Conservation (phyloP, 2,329 filamentous ascomycete species). For the Biscogniauxia mediterranea region DNA sequence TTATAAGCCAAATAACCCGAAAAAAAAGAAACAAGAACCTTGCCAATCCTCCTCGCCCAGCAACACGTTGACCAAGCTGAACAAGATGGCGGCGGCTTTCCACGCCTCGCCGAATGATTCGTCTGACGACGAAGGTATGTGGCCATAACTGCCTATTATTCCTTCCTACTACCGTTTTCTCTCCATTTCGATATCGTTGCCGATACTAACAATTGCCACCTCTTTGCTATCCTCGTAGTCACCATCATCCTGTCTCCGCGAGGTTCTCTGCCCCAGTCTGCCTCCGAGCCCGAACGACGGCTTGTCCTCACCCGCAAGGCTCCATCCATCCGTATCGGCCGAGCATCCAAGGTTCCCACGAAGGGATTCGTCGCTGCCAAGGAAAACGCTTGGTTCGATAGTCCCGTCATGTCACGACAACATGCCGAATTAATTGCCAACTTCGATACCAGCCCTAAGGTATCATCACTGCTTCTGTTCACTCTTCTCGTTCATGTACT, state of each 20-base stretch:
- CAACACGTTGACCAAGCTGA: neutral
- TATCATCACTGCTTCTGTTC: constrained; percentile 25
- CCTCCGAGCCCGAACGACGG: constrained; percentile 23
- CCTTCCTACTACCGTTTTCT: too few species aligned
- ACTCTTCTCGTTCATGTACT: neutral
- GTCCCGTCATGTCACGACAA: constrained; percentile 67
- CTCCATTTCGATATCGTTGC: neutral
- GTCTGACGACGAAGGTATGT: neutral
- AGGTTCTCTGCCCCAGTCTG: neutral
- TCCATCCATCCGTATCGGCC: constrained; percentile 37
- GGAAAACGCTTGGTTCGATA: constrained; percentile 67
- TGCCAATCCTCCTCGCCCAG: too few species aligned
- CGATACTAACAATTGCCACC: constrained; percentile 15
- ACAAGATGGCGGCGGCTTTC: neutral
- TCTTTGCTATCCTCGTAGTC: constrained; percentile 13
- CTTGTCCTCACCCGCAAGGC: constrained; percentile 29
- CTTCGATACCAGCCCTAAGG: constrained; percentile 38
- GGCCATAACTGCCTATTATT: too few species aligned
- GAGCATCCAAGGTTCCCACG: constrained; percentile 43
- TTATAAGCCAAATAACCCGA: neutral
- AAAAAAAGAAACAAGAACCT: neutral
- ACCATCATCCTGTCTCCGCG: constrained; percentile 7
- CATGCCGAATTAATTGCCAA: constrained; percentile 58
- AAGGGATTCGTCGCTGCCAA: constrained; percentile 40
- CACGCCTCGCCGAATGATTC: neutral